Evolutionary conservation across 106 monocot species (phyloP), one percentile per base, ranked within the genome.

Genomic region (Dendrobium chrysotoxum): DNA sequence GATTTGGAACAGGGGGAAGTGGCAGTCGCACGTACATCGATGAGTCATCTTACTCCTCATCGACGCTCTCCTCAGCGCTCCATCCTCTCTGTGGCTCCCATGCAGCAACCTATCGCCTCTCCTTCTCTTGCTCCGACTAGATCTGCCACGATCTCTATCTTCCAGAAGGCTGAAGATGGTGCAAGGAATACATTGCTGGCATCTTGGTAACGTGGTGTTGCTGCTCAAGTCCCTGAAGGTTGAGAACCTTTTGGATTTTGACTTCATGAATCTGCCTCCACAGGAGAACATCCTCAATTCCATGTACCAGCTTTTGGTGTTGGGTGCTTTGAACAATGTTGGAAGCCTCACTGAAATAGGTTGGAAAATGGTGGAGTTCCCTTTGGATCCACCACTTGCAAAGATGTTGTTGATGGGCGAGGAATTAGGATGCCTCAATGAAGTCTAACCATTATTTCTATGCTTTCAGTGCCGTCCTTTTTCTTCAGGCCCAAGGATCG

Each of bases 291-390:
- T 98, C 35, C 94, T 95, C 41, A 98, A 95, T 64, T 98, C 98
- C 21, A 98, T 98, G 95, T 94, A 95, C 72, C 98, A 98, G 84
- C 86, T 98, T 1, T 95, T 92, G 98, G 98, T 95, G 11, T 80
- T 98, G 75, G 98, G 95, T n/a, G 98, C 98, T 4, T 82, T 98
- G 65, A 95, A 92, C 80, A 95, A 98, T 88, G 92, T 91, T 25
- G 97, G 94, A 0, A 47, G 85, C 44, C 90, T 98, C 7, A 93
- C 98, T 11, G 89, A 87, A 26, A 80, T 98, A n/a, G 98, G 95
- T 16, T 95, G 94, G 98, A 95, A 95, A 64, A 98, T 98, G 98
- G 94, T 95, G 5, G 98, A 98, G 87, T 95, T 98, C 77, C 98
- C 98, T 4, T 74, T 98, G 61, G 98, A 98, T 79, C 98, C 98